Base-by-base conservation (phyloP, 1,139 yeast genomes). In the Kluyveromyces sp. region DNA sequence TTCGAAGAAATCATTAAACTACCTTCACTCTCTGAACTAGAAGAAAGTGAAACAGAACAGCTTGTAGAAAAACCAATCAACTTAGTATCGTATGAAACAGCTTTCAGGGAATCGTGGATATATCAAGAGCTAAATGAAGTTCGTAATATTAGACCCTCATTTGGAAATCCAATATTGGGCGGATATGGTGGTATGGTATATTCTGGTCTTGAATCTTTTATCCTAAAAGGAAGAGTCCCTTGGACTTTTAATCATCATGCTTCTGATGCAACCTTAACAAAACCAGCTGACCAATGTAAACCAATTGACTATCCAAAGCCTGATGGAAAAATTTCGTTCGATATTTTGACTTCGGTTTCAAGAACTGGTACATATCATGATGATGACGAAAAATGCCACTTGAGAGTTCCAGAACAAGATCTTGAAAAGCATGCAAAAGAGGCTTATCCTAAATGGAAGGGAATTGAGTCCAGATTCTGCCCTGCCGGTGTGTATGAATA, bases 401-500 rank as follows among this genome's bases (percentile, higher is more conserved):
- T 92, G 58, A 71, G 90, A 53, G 79, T 92, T 27, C 86, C 94
- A 2, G 71, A 78, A 28, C 92, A 86, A 67, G 85, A 85, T 60
- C 64, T 79, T 58, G 69, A 75, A 28, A 71, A 75, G 50, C 97
- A 90, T 64, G 79, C 95, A 0, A 73, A 75, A 39, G 69, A 66
- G 25, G 71, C 88, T 29, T 92, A 77, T 68, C 89, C 94, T 26
- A 78, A 74, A 54, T 92, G 70, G 68, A 72, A 85, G 65, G 98
- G 98, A 15, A 74, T 92, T 25, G 98, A 92, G 66, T 82, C 80
- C 60, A 73, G 95, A 50, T 92, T 92, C 70, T 92, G 98, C 63
- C 98, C 98, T 6, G 98, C 98, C 26, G 98, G 98, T 28, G 98
- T 92, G 8, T 92, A 92, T 64, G 98, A 92, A 67, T 92, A 88